Percentiles rank a stretch among this genome's conserved stretches.
phyloP scores from a whole-genome alignment of 106 monocot species.

The Cymbidium sinense region DNA sequence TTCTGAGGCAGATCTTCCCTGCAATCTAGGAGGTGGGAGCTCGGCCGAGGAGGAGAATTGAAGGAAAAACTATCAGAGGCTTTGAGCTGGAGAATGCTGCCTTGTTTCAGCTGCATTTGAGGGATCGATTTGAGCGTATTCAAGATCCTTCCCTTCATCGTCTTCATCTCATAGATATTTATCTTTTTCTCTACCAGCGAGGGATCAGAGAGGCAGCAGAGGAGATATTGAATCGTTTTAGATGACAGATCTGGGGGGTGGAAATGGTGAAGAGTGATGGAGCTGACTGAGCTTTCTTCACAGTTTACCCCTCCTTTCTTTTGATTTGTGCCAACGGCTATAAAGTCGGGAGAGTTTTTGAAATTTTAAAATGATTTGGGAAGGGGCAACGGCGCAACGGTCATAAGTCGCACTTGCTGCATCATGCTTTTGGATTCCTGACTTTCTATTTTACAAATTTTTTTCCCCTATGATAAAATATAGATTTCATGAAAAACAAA shows the following conservation, averaged over 20 bases:
- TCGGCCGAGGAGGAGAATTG: constrained; percentile 11
- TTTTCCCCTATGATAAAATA: too few species aligned
- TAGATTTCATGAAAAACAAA: too few species aligned
- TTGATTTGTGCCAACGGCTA: background rate
- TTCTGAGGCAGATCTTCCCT: constrained; percentile 2
- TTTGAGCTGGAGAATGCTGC: constrained; percentile 12
- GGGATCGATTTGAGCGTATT: constrained; percentile 50
- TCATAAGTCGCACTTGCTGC: too few species aligned
- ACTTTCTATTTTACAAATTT: too few species aligned
- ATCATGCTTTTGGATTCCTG: too few species aligned
- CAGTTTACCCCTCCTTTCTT: too few species aligned
- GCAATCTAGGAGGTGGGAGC: background rate
- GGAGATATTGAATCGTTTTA: background rate
- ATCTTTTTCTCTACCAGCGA: background rate
- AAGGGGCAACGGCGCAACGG: background rate
- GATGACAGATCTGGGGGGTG: background rate
- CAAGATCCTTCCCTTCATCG: constrained; percentile 44
- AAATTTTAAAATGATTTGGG: background rate
- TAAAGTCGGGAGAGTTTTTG: background rate
- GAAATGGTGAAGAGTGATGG: background rate
- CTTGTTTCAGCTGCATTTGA: constrained; percentile 22
- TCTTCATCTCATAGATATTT: constrained; percentile 28
- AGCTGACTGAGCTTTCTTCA: background rate
- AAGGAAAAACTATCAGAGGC: background rate
- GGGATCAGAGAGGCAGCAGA: background rate